Conservation (phyloP, 352 stramenopile species). For the Globisporangium recalcitrans region DNA sequence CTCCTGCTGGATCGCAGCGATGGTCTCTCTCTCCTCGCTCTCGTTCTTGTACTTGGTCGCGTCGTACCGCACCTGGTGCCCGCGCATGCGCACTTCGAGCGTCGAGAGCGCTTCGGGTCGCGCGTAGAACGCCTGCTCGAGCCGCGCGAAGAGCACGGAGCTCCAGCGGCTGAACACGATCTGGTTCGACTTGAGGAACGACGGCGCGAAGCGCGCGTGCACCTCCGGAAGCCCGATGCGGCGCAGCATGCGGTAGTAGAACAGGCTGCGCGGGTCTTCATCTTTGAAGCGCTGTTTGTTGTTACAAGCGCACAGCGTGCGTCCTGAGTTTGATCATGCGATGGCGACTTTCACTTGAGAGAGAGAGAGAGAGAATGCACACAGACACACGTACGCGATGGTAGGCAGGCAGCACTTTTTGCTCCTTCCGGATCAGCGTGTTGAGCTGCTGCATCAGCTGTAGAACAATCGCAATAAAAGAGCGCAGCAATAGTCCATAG, state of each 20-base stretch:
- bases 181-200: conserved; percentile 76
- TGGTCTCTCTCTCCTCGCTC: conserved; percentile 20
- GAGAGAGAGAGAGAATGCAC: too few relatives aligned
- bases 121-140: conserved; percentile 63
- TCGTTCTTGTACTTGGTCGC: conserved; percentile 13
- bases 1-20: conserved; percentile 24
- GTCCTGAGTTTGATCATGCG: not conserved
- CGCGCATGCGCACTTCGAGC: conserved; percentile 57
- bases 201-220: conserved; percentile 68
- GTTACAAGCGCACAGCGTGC: too few relatives aligned
- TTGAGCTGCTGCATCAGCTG: conserved; percentile 75
- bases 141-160: conserved; percentile 52
- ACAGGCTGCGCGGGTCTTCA: conserved; percentile 61
- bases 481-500: not conserved
- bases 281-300: conserved; percentile 41
- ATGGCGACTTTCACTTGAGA: not conserved
- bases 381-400: conserved; percentile 31
- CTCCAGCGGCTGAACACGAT: conserved; percentile 68
- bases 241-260: conserved; percentile 77
- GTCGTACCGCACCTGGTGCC: conserved; percentile 42
- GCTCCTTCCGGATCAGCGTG: conserved; percentile 51
- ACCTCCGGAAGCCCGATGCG: conserved; percentile 61
- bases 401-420: conserved; percentile 39
- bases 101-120: conserved; percentile 45
- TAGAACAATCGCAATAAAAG: not conserved